phyloP scores from a whole-genome alignment of 202 grass and related monocot genomes.

The Bolboschoenoplectus hybrid region DNA sequence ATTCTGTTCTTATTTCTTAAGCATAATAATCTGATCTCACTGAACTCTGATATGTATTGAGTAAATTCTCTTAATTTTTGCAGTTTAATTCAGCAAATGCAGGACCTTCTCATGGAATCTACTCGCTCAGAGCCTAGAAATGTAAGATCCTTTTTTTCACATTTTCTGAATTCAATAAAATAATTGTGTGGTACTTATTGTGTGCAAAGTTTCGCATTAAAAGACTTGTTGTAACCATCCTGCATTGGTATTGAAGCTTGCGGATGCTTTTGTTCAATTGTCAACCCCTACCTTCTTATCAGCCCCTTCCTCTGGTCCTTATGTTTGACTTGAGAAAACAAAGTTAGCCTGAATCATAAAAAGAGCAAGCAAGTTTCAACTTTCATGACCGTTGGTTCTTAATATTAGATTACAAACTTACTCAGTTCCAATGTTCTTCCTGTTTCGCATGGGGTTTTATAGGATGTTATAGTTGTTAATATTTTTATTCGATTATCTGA shows the following conservation, averaged over 20 bases:
- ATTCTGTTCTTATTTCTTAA: background rate
- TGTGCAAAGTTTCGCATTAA: background rate
- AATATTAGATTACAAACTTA: background rate
- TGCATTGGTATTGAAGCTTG: background rate
- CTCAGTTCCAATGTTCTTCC: background rate
- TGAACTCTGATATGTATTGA: constrained; percentile 31
- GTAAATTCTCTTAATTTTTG: constrained; percentile 41
- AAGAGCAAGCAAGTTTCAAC: background rate
- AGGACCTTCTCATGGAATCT: constrained; percentile 76
- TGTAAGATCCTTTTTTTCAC: constrained; percentile 49
- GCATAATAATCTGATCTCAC: constrained; percentile 14
- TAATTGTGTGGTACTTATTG: background rate
- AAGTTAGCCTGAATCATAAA: background rate
- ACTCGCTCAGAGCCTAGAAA: constrained; percentile 59
- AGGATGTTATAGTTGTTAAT: background rate
- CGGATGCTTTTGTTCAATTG: background rate
- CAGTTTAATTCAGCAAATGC: constrained; percentile 89
- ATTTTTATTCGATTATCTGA: background rate
- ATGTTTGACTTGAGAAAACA: background rate
- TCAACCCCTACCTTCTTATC: background rate
- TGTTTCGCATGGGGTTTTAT: background rate
- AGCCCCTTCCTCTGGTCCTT: background rate
- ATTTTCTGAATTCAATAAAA: constrained; percentile 35
- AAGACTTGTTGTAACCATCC: background rate
- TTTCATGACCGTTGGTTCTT: background rate